Conservation (phyloP, 2,329 filamentous ascomycete species). For the Gyromitra esculenta region DNA sequence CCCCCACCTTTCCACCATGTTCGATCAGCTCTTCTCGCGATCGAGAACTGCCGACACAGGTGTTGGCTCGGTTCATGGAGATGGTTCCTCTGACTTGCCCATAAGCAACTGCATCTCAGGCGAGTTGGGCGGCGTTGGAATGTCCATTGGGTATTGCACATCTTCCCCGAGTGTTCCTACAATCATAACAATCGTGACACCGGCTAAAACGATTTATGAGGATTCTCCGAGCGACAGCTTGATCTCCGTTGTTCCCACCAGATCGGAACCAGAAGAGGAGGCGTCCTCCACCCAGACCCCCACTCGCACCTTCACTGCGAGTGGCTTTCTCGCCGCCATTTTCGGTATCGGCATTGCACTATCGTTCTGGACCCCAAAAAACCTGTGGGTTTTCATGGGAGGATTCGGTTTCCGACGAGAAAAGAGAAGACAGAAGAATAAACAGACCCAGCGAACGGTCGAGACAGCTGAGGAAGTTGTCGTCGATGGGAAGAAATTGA, state of each 20-base stretch:
- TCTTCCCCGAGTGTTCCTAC: constrained; percentile 51
- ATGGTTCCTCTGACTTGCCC: constrained; percentile 52
- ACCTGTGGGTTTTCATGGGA: constrained; percentile 51
- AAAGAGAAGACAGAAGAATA: constrained; percentile 46
- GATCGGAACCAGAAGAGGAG: constrained; percentile 49
- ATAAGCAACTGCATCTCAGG: constrained; percentile 53
- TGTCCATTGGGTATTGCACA: constrained; percentile 54
- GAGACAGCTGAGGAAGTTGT: constrained; percentile 31
- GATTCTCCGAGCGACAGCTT: constrained; percentile 51
- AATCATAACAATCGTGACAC: constrained; percentile 53
- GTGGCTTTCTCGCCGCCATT: constrained; percentile 48
- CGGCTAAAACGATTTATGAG: constrained; percentile 53
- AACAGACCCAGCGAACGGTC: constrained; percentile 24
- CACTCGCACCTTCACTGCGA: constrained; percentile 45
- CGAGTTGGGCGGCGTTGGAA: constrained; percentile 52
- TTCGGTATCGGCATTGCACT: constrained; percentile 53
- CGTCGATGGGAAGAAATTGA: constrained; percentile 37
- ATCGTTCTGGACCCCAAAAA: constrained; percentile 50
- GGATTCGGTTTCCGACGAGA: constrained; percentile 48
- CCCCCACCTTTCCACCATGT: constrained; percentile 48
- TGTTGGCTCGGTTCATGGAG: constrained; percentile 49
- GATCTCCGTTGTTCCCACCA: constrained; percentile 51
- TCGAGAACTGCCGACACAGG: constrained; percentile 49
- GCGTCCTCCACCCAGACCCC: constrained; percentile 35
- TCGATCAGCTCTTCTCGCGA: constrained; percentile 51